Evolutionary conservation across 2,329 filamentous ascomycete genomes (phyloP).

Genomic region (Hypocrella siamensis): DNA sequence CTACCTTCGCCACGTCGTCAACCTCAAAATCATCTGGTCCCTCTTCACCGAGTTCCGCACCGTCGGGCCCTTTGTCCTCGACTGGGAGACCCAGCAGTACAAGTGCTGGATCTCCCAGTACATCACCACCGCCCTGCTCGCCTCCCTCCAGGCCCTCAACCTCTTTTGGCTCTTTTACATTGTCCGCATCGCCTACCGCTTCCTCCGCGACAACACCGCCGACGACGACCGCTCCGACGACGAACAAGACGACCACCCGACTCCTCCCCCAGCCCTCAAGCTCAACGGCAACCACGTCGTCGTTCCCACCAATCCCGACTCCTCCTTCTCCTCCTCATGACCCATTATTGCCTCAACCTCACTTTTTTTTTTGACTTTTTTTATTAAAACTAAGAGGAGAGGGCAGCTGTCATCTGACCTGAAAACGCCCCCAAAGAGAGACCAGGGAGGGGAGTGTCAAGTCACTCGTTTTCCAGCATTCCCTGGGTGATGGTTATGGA

Average conservation of each 20-base stretch:
- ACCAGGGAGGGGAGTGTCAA: too few species aligned
- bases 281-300: slow-evolving; percentile 8
- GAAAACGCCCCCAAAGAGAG: too few species aligned
- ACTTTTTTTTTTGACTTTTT: background rate
- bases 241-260: slow-evolving; percentile 53
- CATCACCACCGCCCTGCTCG: slow-evolving; percentile 51
- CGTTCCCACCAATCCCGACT: slow-evolving; percentile 1
- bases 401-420: too few species aligned
- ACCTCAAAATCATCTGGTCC: slow-evolving; percentile 60
- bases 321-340: slow-evolving; percentile 1
- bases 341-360: background rate
- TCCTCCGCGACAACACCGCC: slow-evolving; percentile 42
- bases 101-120: slow-evolving; percentile 56
- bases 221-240: slow-evolving; percentile 59
- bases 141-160: slow-evolving; percentile 57
- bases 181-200: slow-evolving; percentile 56
- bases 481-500: too few species aligned
- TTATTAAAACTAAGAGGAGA: too few species aligned
- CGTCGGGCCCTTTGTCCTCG: slow-evolving; percentile 57
- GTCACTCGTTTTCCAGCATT: too few species aligned
- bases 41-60: slow-evolving; percentile 62
- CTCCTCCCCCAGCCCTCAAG: slow-evolving; percentile 10
- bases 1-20: slow-evolving; percentile 78
- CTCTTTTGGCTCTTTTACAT: slow-evolving; percentile 74
- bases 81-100: slow-evolving; percentile 65